Conservation (phyloP, 2,329 filamentous ascomycete genomes). For the Geosmithia flava region DNA sequence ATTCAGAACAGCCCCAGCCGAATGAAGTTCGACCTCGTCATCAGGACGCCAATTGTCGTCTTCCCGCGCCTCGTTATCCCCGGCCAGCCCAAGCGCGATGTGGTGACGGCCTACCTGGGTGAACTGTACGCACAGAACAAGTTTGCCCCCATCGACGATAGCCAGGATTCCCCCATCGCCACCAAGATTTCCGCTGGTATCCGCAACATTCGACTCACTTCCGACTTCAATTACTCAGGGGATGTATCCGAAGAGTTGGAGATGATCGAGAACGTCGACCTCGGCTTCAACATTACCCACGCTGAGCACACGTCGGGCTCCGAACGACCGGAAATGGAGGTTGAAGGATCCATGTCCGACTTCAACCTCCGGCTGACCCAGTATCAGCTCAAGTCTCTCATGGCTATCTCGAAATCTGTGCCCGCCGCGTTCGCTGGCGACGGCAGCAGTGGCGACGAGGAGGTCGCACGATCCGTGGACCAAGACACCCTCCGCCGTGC, state of each 20-base stretch:
- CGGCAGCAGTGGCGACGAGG: conserved; percentile 60
- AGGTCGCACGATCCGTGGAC: conserved; percentile 64
- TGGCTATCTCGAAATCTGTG: conserved; percentile 79
- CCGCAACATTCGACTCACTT: conserved; percentile 82
- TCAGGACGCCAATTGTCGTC: conserved; percentile 92
- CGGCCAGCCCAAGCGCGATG: conserved; percentile 60
- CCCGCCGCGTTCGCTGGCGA: conserved; percentile 65
- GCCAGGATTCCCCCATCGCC: conserved; percentile 57
- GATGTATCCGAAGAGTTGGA: conserved; percentile 74
- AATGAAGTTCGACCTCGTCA: conserved; percentile 85
- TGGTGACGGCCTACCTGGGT: conserved; percentile 84
- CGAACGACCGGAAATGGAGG: conserved; percentile 80
- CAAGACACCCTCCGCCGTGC: conserved; percentile 36
- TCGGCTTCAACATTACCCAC: conserved; percentile 86
- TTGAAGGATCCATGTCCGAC: conserved; percentile 85
- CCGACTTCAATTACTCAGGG: conserved; percentile 69
- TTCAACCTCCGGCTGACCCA: conserved; percentile 85
- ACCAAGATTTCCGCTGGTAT: conserved; percentile 90
- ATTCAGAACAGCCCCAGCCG: conserved; percentile 82
- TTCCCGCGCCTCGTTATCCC: conserved; percentile 72
- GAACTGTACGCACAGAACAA: conserved; percentile 96
- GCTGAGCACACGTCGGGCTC: conserved; percentile 69
- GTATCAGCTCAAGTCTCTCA: conserved; percentile 77
- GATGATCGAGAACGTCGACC: conserved; percentile 92
- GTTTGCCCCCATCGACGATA: conserved; percentile 75